phyloP scores from a whole-genome alignment of 495 filamentous ascomycete species.

The Neurospora sp. region DNA sequence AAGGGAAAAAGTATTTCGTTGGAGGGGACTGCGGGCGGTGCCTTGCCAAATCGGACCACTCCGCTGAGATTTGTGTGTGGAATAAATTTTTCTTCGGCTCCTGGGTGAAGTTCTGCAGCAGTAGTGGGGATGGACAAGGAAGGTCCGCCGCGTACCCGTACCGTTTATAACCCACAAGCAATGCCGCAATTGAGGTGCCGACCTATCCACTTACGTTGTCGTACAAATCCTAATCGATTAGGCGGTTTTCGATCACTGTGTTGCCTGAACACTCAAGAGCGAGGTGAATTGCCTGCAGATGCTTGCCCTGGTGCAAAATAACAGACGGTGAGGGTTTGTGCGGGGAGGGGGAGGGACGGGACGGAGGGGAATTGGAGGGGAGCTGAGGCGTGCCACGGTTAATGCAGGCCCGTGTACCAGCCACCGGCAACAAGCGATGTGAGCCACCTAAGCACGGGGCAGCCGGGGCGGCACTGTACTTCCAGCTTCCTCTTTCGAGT shows the following conservation, averaged over 20 bases:
- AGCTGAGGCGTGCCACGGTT: not conserved
- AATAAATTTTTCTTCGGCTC: slow-evolving; percentile 29
- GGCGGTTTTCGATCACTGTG: not conserved
- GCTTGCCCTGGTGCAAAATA: not conserved
- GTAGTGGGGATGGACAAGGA: slow-evolving; percentile 21
- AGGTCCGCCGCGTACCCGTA: not conserved
- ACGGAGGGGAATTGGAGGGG: not conserved
- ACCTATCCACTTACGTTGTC: not conserved
- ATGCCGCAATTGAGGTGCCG: not conserved
- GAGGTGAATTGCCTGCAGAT: not conserved
- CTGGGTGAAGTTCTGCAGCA: slow-evolving; percentile 10
- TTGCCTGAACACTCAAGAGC: not conserved
- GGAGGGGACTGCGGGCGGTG: slow-evolving; percentile 9
- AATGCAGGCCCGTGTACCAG: not conserved
- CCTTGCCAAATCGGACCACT: slow-evolving; percentile 17
- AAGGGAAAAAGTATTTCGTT: slow-evolving; percentile 9
- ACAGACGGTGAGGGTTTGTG: not conserved
- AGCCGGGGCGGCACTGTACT: not conserved
- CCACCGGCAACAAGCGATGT: not conserved
- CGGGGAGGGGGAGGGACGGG: not conserved
- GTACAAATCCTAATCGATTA: not conserved
- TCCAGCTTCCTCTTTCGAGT: not conserved
- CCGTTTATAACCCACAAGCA: not conserved
- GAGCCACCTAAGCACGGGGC: not conserved
- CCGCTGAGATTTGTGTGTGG: slow-evolving; percentile 25